These are phyloP conservation scores for Astragalus glycyphyllos DNA, from an alignment of 306 rosid species.

Conservation along the genomic window DNA sequence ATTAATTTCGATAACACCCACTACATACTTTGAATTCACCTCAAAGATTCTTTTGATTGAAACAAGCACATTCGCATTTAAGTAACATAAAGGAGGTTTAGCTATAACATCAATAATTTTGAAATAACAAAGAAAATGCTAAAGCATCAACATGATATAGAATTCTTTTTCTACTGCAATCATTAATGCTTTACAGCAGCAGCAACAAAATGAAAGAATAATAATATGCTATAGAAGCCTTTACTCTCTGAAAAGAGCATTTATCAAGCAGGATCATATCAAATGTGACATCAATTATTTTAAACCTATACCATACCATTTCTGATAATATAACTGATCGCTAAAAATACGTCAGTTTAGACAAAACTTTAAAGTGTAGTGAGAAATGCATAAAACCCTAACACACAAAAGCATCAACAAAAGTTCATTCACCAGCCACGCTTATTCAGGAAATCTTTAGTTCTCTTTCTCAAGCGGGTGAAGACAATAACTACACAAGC, in stretches of 20 bases:
- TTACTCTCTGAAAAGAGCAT: slow-evolving; percentile 29
- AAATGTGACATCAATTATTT: slow-evolving; percentile 28
- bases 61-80: too few relatives aligned
- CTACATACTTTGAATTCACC: too few relatives aligned
- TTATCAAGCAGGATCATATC: slow-evolving; percentile 1
- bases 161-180: neutral
- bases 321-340: slow-evolving; percentile 10
- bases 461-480: slow-evolving; percentile 89
- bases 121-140: too few relatives aligned
- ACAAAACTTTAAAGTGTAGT: slow-evolving; percentile 19
- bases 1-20: too few relatives aligned
- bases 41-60: too few relatives aligned
- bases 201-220: neutral
- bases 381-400: slow-evolving; percentile 33
- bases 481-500: slow-evolving; percentile 88
- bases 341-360: slow-evolving; percentile 23
- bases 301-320: slow-evolving; percentile 26
- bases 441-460: slow-evolving; percentile 66
- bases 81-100: too few relatives aligned
- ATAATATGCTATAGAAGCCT: neutral
- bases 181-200: slow-evolving; percentile 11
- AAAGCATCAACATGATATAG: neutral
- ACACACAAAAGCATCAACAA: slow-evolving; percentile 26
- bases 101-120: too few relatives aligned
- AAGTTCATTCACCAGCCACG: slow-evolving; percentile 47